Evolutionary conservation across 2,329 filamentous ascomycete genomes (phyloP), one percentile per base, ranked within the genome.

Genomic region (Bipolaris zeicola): DNA sequence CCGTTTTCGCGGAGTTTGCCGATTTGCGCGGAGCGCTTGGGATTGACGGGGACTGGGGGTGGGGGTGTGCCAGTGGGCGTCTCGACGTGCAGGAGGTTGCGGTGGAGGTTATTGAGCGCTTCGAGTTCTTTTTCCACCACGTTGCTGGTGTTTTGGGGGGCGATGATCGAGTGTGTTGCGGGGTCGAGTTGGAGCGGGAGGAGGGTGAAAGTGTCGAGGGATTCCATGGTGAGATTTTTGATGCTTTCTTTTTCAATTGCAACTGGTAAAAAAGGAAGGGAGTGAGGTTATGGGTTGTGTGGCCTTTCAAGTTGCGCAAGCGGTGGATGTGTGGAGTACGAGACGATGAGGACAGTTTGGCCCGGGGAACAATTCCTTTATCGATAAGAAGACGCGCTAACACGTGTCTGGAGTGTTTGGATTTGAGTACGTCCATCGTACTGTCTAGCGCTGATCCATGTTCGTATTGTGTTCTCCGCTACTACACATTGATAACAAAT

Each of bases 1-100:
- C 92, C 94, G 55, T 85, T 85, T 76, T 98, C 95, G 74, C 92
- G 91, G 64, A 98, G 87, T 80, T 98, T 98, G 78, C 83, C 86
- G 77, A 99, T 90, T 73, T 93, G 87, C 34, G 91, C 92, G 64
- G 85, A 88, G 71, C 94, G 91, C 80, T 97, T 96, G 49, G 92
- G 93, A 82, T 96, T 96, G 60, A 97, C 89, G 57, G 93, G 93
- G 39, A 96, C 84, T 0, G 95, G 95, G 0, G 94, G 90, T 5
- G 93, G 92, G 0, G 94, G 94, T 18, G 92, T 83, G 55, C 79
- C 78, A 57, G 85, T 83, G 5, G 89, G 85, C 0, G 80, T 79
- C 43, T 86, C 83, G 65, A 92, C 85, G 52, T 78, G 77, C 67
- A 95, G 81, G 58, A 98, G 85, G 41, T 84, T 77, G 65, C 87